These are phyloP conservation scores for Angomonas deanei DNA, from an alignment of 208 protist species.

Conservation along the genomic window DNA sequence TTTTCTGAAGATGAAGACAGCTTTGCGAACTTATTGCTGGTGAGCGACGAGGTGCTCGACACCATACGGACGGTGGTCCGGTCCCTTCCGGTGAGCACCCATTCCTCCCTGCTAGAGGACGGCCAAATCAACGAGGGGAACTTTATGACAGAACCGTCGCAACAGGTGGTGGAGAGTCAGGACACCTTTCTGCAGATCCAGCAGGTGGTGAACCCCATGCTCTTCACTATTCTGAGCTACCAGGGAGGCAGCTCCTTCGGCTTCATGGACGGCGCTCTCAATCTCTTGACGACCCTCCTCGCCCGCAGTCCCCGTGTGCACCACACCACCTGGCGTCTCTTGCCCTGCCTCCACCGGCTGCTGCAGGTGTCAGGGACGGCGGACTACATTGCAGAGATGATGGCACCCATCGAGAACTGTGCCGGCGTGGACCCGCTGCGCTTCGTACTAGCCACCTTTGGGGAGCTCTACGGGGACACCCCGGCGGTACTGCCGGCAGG, in stretches of 20 bases:
- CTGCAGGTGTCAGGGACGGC: slow-evolving; percentile 50
- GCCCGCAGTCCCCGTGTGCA: slow-evolving; percentile 69
- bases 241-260: slow-evolving; percentile 65
- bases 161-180: slow-evolving; percentile 6
- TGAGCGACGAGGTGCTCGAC: slow-evolving; percentile 79
- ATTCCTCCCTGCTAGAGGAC: not conserved
- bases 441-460: slow-evolving; percentile 54
- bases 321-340: slow-evolving; percentile 50
- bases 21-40: slow-evolving; percentile 59
- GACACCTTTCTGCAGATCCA: slow-evolving; percentile 67
- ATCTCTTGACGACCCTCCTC: slow-evolving; percentile 78
- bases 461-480: slow-evolving; percentile 19
- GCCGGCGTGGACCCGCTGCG: slow-evolving; percentile 56
- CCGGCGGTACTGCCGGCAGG: not conserved
- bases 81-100: slow-evolving; percentile 39
- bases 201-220: slow-evolving; percentile 50
- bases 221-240: slow-evolving; percentile 64
- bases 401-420: slow-evolving; percentile 90
- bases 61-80: slow-evolving; percentile 73
- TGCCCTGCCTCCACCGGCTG: slow-evolving; percentile 63
- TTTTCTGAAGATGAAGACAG: slow-evolving; percentile 41
- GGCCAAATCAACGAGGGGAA: slow-evolving; percentile 6
- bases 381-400: slow-evolving; percentile 86
- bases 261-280: slow-evolving; percentile 82
- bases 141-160: not conserved